phyloP scores from a whole-genome alignment of 495 filamentous ascomycete species.

The Friedmanniomyces endolithicus region DNA sequence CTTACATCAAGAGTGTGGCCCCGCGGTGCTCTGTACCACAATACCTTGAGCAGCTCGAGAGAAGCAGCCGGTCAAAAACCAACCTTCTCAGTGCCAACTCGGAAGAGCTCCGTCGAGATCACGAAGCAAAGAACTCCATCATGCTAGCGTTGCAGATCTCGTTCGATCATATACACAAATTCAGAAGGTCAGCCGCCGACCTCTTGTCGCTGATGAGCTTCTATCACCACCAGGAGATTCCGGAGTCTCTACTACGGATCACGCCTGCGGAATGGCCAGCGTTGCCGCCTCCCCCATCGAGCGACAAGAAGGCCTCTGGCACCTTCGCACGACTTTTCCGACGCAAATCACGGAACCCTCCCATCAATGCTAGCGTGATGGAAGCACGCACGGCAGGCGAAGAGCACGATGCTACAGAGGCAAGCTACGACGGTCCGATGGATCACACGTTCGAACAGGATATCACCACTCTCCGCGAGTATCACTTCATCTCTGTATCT shows the following conservation, averaged over 20 bases:
- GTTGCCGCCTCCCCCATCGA: neutral
- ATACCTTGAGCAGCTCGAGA: conserved; percentile 6
- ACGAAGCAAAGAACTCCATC: conserved; percentile 7
- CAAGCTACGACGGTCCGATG: conserved; percentile 10
- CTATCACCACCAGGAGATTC: conserved; percentile 22
- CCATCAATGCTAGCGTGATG: too few relatives aligned
- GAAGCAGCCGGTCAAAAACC: conserved; percentile 1
- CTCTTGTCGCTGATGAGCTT: conserved; percentile 32
- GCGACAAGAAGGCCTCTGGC: neutral
- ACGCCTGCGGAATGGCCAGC: neutral
- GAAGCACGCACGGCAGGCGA: too few relatives aligned
- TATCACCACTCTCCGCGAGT: conserved; percentile 31
- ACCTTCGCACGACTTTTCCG: neutral
- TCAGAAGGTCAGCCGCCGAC: conserved; percentile 24
- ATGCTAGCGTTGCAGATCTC: conserved; percentile 18
- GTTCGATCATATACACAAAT: conserved; percentile 12
- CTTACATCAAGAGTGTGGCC: conserved; percentile 5
- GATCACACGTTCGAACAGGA: conserved; percentile 35
- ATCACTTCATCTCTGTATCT: conserved; percentile 32
- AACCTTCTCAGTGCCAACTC: neutral
- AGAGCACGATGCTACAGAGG: neutral
- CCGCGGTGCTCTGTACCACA: conserved; percentile 3
- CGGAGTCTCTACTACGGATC: conserved; percentile 20
- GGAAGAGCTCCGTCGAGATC: conserved; percentile 10
- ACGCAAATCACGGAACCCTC: too few relatives aligned